Percentiles rank a stretch among this genome's conserved stretches.
These are phyloP conservation scores for Phaffia tasmanica DNA, from an alignment of 768 basidiomycete genomes.

Conservation along the genomic window DNA sequence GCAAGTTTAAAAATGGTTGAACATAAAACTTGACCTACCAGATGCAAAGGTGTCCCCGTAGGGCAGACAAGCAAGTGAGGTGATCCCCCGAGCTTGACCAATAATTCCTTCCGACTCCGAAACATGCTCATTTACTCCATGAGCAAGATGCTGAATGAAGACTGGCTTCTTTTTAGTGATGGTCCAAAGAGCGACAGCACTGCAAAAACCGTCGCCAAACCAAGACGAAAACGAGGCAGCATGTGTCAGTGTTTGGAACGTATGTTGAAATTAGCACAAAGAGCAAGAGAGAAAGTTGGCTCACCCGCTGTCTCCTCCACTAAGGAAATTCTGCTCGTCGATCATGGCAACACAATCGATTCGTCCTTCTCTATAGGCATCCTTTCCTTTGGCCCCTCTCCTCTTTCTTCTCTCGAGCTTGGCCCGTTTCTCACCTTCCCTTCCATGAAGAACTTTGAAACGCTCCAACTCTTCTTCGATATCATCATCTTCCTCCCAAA, in stretches of 20 bases:
- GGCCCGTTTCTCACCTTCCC: slow-evolving; percentile 43
- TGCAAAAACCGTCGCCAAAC: slow-evolving; percentile 32
- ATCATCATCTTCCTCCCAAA: slow-evolving; percentile 50
- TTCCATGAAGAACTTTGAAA: slow-evolving; percentile 40
- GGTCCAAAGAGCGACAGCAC: slow-evolving; percentile 85
- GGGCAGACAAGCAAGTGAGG: slow-evolving; percentile 63
- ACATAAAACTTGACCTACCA: slow-evolving; percentile 45
- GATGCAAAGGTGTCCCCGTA: slow-evolving; percentile 88
- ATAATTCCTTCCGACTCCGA: slow-evolving; percentile 66
- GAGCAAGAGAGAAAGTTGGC: slow-evolving; percentile 36
- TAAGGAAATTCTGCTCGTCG: slow-evolving; percentile 84
- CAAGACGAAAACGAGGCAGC: background rate
- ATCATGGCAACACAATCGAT: slow-evolving; percentile 88
- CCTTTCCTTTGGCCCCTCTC: slow-evolving; percentile 38
- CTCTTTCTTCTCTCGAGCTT: slow-evolving; percentile 43
- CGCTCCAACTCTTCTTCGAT: slow-evolving; percentile 50
- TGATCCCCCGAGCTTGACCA: slow-evolving; percentile 80
- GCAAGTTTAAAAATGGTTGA: background rate
- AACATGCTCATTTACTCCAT: slow-evolving; percentile 63
- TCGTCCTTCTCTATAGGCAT: slow-evolving; percentile 73
- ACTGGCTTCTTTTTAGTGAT: slow-evolving; percentile 90
- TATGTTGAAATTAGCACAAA: background rate
- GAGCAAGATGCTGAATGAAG: slow-evolving; percentile 72
- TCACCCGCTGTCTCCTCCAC: slow-evolving; percentile 91
- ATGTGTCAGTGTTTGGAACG: background rate